A percentile compares a stretch with the other conserved stretches of the same genome.
phyloP scores from a whole-genome alignment of 495 filamentous ascomycete genomes.

The Penicillium robsamsonii region DNA sequence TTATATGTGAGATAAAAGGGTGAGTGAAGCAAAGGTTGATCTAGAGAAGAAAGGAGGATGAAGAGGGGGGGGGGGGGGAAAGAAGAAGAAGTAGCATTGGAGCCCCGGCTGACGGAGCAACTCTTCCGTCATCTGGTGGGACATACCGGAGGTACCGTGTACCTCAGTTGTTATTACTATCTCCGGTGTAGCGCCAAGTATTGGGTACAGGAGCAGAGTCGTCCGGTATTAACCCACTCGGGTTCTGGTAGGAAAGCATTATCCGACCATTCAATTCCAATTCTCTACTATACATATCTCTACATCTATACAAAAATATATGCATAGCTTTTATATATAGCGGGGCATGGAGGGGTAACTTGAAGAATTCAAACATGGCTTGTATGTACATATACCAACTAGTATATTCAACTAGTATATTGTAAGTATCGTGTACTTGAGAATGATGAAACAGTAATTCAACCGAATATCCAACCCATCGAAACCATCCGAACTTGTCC shows the following conservation, averaged over 20 bases:
- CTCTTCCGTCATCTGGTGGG: constrained; percentile 46
- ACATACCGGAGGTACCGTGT: constrained; percentile 28
- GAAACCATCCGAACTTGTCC: constrained; percentile 8
- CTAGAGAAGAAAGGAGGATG: constrained; percentile 16
- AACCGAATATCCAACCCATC: neutral
- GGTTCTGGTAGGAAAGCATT: constrained; percentile 21
- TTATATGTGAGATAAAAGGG: constrained; percentile 13
- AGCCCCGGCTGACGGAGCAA: constrained; percentile 43
- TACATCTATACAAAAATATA: no score
- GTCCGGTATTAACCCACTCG: constrained; percentile 40
- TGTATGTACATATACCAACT: neutral
- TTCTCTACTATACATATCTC: neutral
- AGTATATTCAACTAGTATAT: no score
- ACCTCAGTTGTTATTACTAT: constrained; percentile 11
- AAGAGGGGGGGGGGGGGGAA: constrained; percentile 17
- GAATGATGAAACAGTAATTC: neutral
- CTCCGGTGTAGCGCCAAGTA: constrained; percentile 31
- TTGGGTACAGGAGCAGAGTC: constrained; percentile 42
- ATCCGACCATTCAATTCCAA: constrained; percentile 18
- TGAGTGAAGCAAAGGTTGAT: constrained; percentile 16
- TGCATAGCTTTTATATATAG: constrained; percentile 19
- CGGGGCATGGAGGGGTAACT: constrained; percentile 42
- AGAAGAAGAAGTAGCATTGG: constrained; percentile 19
- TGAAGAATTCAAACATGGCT: neutral
- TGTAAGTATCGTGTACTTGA: neutral